A percentile compares a stretch with the other conserved stretches of the same genome.
phyloP scores from a whole-genome alignment of 495 filamentous ascomycete genomes.

The Ramalina peruviana region DNA sequence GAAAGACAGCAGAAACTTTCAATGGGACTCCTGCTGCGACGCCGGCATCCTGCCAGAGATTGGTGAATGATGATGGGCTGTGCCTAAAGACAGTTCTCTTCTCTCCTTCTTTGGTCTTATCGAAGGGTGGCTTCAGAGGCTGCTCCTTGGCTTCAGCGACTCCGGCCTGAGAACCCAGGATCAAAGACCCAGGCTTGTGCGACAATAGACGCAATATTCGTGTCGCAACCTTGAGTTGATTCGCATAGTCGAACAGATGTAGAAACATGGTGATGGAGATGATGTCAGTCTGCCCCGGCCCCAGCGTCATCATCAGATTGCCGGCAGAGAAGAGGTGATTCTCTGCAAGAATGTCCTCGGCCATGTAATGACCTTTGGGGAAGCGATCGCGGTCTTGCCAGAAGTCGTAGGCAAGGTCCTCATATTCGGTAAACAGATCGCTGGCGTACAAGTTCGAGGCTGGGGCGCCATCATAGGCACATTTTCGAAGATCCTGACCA shows the following conservation, averaged over 20 bases:
- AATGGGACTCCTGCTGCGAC: slow-evolving; percentile 21
- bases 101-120: slow-evolving; percentile 7
- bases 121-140: slow-evolving; percentile 14
- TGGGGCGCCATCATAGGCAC: slow-evolving; percentile 15
- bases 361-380: slow-evolving; percentile 10
- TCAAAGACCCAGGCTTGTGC: slow-evolving; percentile 13
- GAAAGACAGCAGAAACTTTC: slow-evolving; percentile 7
- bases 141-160: slow-evolving; percentile 10
- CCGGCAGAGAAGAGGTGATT: slow-evolving; percentile 10
- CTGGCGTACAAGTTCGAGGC: slow-evolving; percentile 12
- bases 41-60: slow-evolving; percentile 33
- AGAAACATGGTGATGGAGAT: slow-evolving; percentile 18
- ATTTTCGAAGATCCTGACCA: slow-evolving; percentile 19
- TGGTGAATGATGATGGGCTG: slow-evolving; percentile 24
- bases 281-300: slow-evolving; percentile 13
- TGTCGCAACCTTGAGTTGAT: slow-evolving; percentile 15
- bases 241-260: slow-evolving; percentile 16
- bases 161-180: slow-evolving; percentile 15
- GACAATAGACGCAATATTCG: slow-evolving; percentile 15
- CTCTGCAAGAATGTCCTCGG: slow-evolving; percentile 15
- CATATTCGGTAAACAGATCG: slow-evolving; percentile 15
- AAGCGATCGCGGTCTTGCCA: slow-evolving; percentile 11
- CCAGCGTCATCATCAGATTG: slow-evolving; percentile 11
- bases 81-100: slow-evolving; percentile 25
- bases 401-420: slow-evolving; percentile 14